Percentiles rank a stretch among this genome's conserved stretches.
phyloP scores from a whole-genome alignment of 331 rosid species.

The Saraca asoca region DNA sequence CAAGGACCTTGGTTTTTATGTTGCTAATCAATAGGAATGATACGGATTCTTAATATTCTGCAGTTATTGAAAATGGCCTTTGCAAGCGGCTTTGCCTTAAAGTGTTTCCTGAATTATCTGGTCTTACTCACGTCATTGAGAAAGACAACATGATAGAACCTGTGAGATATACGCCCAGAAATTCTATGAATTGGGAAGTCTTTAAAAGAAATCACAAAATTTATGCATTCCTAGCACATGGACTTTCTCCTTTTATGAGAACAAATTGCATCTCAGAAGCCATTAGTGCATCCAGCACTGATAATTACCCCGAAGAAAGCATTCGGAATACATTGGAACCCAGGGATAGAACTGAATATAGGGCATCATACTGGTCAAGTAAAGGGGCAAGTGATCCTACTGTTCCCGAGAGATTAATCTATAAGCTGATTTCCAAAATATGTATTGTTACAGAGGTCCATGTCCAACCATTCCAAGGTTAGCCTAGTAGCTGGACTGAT shows the following conservation, averaged over 20 bases:
- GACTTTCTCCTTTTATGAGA: constrained; percentile 38
- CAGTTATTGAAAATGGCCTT: constrained; percentile 62
- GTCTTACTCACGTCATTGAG: constrained; percentile 44
- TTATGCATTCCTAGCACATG: constrained; percentile 51
- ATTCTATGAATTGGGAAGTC: constrained; percentile 38
- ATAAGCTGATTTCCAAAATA: constrained; percentile 47
- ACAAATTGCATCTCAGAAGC: constrained; percentile 49
- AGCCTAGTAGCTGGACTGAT: constrained; percentile 18
- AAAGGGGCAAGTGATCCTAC: constrained; percentile 56
- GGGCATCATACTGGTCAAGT: constrained; percentile 77
- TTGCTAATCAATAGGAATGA: constrained; percentile 9
- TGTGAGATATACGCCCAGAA: constrained; percentile 12
- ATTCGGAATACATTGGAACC: constrained; percentile 52
- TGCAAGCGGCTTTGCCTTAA: constrained; percentile 61
- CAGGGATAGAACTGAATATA: constrained; percentile 38
- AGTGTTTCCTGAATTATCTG: constrained; percentile 57
- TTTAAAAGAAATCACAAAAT: constrained; percentile 54
- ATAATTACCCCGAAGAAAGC: constrained; percentile 56
- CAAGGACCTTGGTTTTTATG: constrained; percentile 12
- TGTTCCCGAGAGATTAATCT: constrained; percentile 56
- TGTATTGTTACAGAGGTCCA: constrained; percentile 64
- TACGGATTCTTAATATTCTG: constrained; percentile 35
- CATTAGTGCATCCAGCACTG: constrained; percentile 67
- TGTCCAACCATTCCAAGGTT: constrained; percentile 69
- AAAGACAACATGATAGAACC: constrained; percentile 46